Conservation (phyloP, 345 rosid genomes). For the Cardamine resedifolia region DNA sequence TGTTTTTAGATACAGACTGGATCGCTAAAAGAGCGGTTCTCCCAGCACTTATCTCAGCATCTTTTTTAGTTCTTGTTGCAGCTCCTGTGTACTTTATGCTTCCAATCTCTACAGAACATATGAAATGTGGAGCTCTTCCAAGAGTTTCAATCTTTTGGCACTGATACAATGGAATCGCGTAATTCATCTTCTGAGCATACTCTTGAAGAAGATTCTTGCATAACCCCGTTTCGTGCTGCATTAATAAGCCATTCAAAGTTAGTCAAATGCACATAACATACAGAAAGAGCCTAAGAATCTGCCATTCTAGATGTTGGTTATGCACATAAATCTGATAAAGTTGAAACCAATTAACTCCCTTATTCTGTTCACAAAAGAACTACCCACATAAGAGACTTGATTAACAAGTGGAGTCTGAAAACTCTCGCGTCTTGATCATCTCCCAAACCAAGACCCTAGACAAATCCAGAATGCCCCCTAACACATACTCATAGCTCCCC, state of each 20-base stretch:
- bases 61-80: conserved; percentile 66
- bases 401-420: neutral
- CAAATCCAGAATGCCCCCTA: neutral
- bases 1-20: conserved; percentile 42
- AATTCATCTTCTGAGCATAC: conserved; percentile 95
- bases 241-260: conserved; percentile 16
- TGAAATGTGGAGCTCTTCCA: conserved; percentile 44
- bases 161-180: conserved; percentile 69
- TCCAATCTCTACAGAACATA: conserved; percentile 80
- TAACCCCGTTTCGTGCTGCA: conserved; percentile 81
- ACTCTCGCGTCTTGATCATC: neutral
- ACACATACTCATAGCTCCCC: neutral
- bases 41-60: conserved; percentile 93
- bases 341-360: neutral
- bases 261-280: conserved; percentile 3
- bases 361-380: conserved; percentile 7
- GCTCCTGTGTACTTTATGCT: conserved; percentile 79
- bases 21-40: conserved; percentile 86
- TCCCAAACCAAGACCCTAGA: neutral
- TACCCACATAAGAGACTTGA: neutral
- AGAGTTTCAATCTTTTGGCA: conserved; percentile 52
- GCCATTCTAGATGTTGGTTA: neutral
- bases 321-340: neutral
- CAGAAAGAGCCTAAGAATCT: neutral
- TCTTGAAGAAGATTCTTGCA: conserved; percentile 93